Evolutionary conservation across 1,284 basidiomycete species (phyloP), one percentile per base, ranked within the genome.

Genomic region (Ceratobasidium sp.): DNA sequence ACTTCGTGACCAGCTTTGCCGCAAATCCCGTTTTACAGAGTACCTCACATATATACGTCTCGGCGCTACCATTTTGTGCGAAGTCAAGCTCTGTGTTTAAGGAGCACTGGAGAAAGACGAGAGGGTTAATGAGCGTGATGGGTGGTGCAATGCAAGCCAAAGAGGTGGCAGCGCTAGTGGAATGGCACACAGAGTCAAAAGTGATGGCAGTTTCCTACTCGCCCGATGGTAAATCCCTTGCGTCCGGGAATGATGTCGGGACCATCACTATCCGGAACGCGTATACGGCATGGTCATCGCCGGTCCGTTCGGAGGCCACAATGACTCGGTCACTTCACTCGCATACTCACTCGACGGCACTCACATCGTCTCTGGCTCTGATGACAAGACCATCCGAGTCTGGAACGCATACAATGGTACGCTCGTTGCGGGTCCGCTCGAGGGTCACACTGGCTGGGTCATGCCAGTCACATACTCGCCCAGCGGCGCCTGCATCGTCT

Each of bases 1-100:
- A 52, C 12, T 57, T 71, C 20, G 40, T 71, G 4, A 29, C 32
- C 13, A 35, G 22, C 7, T 69, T 60, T 31, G 55, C 38, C 17
- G 54, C 38, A 7, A 40, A 47, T 4, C 45, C 57, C 5, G 45
- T 62, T 10, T 31, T 13, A 1, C 15, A 47, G 20, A 49, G 43
- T 25, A 45, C 43, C 4, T 45, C 57, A 10, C 57, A 62, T n/a
- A 15, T 62, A 20, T 62, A 62, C 22, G n/a, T 62, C 0, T 62
- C 57, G 5, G 42, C 43, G 1, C 45, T 62, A 2, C 27, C 57
- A 7, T 35, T 62, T 25, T 31, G 29, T 4, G 43, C 57, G 4
- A n/a, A 50, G 27, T 5, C 49, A 25, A 20, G 8, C 20, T 49
- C 58, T 3, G 49, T 50, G 20, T 40, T 40, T 17, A 17, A 8